These are phyloP conservation scores for Solanum paucissectum DNA, from an alignment of 257 asterid species.

Conservation along the genomic window DNA sequence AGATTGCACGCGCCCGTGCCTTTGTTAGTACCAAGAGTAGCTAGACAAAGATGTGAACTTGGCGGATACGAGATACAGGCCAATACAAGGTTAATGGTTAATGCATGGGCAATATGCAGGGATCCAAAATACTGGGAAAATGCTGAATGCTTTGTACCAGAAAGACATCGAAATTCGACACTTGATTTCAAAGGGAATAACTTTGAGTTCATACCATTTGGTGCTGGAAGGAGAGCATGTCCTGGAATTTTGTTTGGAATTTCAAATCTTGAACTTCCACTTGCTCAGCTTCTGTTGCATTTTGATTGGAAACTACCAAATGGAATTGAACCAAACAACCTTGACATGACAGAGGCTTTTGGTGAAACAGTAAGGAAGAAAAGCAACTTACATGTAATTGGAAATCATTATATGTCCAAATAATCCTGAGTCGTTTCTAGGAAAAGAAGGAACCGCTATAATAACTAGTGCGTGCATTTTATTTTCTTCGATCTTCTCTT, in stretches of 20 bases:
- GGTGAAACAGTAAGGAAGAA: slow-evolving; percentile 14
- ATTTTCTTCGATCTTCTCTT: not conserved
- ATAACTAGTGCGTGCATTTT: not conserved
- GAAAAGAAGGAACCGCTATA: not conserved
- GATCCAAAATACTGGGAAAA: slow-evolving; percentile 20
- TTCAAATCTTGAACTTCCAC: slow-evolving; percentile 11
- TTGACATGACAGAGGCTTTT: slow-evolving; percentile 19
- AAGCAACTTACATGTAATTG: slow-evolving; percentile 2
- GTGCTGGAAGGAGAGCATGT: slow-evolving; percentile 25
- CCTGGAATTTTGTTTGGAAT: slow-evolving; percentile 18
- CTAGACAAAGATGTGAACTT: not conserved
- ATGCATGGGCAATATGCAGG: slow-evolving; percentile 22
- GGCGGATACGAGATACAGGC: slow-evolving; percentile 4
- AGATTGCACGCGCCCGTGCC: not conserved
- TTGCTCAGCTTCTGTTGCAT: slow-evolving; percentile 16
- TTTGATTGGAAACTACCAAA: slow-evolving; percentile 27
- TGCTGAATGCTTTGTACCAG: not conserved
- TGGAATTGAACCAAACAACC: slow-evolving; percentile 1
- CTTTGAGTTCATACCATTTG: slow-evolving; percentile 20
- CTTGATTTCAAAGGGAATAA: slow-evolving; percentile 13
- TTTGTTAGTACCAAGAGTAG: not conserved
- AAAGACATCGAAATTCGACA: slow-evolving; percentile 17
- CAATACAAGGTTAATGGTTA: slow-evolving; percentile 10
- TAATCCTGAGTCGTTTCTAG: not conserved
- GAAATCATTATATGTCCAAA: not conserved